phyloP scores from a whole-genome alignment of 2,329 filamentous ascomycete genomes.

The Parasarocladium wereldwijsianum region DNA sequence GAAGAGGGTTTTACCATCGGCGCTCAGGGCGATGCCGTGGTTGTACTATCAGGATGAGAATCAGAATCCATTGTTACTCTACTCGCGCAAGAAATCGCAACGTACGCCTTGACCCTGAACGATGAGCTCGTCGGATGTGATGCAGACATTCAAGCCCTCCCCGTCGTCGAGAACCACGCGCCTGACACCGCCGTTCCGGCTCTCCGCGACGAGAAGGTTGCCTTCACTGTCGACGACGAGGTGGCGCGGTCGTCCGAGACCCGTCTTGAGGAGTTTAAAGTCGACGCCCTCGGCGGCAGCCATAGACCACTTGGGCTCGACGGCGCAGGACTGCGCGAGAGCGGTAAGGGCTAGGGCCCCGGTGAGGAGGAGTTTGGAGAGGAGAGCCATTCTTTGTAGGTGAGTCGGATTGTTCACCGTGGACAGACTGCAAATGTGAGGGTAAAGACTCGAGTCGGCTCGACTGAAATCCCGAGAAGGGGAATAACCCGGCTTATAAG shows the following conservation, averaged over 20 bases:
- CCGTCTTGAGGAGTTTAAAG: slow-evolving; percentile 13
- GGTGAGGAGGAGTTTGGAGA: too few relatives aligned
- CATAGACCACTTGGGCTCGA: slow-evolving; percentile 7
- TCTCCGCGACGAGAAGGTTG: slow-evolving; percentile 21
- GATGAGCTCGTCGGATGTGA: slow-evolving; percentile 7
- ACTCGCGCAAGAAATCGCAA: not conserved
- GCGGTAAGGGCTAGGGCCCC: too few relatives aligned
- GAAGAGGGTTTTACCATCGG: slow-evolving; percentile 30
- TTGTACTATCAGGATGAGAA: slow-evolving; percentile 23
- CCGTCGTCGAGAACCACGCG: slow-evolving; percentile 18
- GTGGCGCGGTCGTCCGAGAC: slow-evolving; percentile 14
- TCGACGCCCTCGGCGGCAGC: slow-evolving; percentile 12
- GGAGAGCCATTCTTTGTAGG: too few relatives aligned
- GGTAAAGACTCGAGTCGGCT: too few relatives aligned
- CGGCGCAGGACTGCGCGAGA: slow-evolving; percentile 5
- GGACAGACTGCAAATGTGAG: too few relatives aligned
- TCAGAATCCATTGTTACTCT: not conserved
- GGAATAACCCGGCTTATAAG: too few relatives aligned
- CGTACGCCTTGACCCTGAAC: not conserved
- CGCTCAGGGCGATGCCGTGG: slow-evolving; percentile 32
- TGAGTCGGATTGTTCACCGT: too few relatives aligned
- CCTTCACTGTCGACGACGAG: slow-evolving; percentile 20
- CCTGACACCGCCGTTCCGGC: slow-evolving; percentile 15
- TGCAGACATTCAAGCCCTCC: slow-evolving; percentile 14
- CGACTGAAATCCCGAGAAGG: too few relatives aligned